Conservation (phyloP, 2,329 filamentous ascomycete species). For the Ceratocystis papillata region DNA sequence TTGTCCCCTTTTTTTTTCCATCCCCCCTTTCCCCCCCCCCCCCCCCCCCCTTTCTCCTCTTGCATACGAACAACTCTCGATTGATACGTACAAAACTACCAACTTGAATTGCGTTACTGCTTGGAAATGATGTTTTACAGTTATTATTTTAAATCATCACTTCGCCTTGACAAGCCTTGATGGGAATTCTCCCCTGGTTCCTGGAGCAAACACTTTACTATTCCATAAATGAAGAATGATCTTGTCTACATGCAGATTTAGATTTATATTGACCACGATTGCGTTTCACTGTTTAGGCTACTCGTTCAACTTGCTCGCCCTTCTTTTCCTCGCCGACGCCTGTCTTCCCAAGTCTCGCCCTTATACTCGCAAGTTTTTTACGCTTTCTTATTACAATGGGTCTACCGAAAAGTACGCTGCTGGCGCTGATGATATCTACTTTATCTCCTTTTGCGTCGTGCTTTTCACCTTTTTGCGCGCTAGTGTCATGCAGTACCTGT, state of each 20-base stretch:
- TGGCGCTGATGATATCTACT: slow-evolving; percentile 68
- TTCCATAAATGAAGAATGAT: background rate
- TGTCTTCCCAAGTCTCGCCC: slow-evolving; percentile 69
- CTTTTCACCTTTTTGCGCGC: slow-evolving; percentile 81
- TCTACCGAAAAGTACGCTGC: slow-evolving; percentile 58
- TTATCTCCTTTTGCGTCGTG: slow-evolving; percentile 68
- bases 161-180: too few species aligned
- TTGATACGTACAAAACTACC: too few species aligned
- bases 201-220: background rate
- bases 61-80: too few species aligned
- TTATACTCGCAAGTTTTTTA: slow-evolving; percentile 79
- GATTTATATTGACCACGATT: slow-evolving; percentile 26
- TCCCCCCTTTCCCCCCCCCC: too few species aligned
- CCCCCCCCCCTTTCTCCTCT: background rate
- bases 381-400: slow-evolving; percentile 70
- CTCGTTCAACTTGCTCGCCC: slow-evolving; percentile 72
- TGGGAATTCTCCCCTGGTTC: too few species aligned
- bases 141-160: too few species aligned
- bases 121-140: too few species aligned
- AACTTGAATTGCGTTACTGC: too few species aligned
- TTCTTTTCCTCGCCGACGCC: slow-evolving; percentile 70
- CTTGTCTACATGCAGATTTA: background rate
- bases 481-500: slow-evolving; percentile 72
- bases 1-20: too few species aligned
- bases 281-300: slow-evolving; percentile 43